Conservation (phyloP, 345 rosid genomes). For the Barbarea vulgaris region DNA sequence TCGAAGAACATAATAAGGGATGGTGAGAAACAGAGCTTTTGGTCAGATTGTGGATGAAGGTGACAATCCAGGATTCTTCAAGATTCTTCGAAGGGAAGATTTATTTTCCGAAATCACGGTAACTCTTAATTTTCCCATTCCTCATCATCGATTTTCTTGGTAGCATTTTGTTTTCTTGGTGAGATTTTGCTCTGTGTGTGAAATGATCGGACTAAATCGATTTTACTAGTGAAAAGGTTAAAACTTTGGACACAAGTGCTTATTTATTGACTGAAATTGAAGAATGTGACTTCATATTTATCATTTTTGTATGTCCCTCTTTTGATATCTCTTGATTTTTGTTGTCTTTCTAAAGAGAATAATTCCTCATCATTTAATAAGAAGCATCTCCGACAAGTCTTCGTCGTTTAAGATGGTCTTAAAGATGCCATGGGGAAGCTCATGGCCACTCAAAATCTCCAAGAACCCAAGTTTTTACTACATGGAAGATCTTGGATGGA, state of each 20-base stretch:
- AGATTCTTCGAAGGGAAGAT: conserved; percentile 22
- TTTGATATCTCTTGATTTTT: conserved; percentile 9
- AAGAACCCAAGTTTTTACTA: neutral
- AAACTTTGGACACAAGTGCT: neutral
- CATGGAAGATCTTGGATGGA: conserved; percentile 39
- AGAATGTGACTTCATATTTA: neutral
- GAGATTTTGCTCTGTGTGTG: neutral
- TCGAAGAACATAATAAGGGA: neutral
- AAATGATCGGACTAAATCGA: neutral
- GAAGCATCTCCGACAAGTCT: conserved; percentile 10
- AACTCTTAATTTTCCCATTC: neutral
- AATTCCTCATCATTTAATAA: conserved; percentile 26
- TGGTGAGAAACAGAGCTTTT: conserved; percentile 12
- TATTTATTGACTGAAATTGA: neutral
- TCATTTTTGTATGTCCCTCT: neutral
- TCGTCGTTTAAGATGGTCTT: conserved; percentile 24
- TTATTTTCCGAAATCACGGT: neutral
- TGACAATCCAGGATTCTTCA: neutral
- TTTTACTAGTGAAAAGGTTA: neutral
- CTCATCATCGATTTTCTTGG: neutral
- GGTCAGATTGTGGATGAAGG: conserved; percentile 3
- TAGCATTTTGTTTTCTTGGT: neutral
- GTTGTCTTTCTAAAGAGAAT: conserved; percentile 21
- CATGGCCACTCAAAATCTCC: conserved; percentile 33
- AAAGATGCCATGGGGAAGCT: conserved; percentile 33